Base-by-base conservation (phyloP, 1,284 basidiomycete species). In the Sphaerobolus stellatus region DNA sequence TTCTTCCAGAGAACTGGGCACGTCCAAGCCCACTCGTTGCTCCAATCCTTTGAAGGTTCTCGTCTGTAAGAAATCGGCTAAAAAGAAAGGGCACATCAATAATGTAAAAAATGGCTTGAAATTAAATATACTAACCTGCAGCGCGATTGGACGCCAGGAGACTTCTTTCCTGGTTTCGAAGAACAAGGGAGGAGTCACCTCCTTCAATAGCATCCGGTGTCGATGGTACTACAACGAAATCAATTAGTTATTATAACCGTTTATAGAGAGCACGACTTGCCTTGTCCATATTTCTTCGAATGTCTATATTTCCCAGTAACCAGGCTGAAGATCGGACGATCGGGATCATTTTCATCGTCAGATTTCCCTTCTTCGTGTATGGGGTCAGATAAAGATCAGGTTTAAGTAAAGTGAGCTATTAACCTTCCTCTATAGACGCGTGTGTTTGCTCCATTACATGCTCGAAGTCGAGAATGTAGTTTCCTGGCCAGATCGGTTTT, bases 11-110 rank as follows among this genome's bases (percentile, higher is more conserved):
- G 85, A 65, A 57, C 89, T 83, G 0, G 95, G 94, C 8, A 79
- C 81, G 64, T 96, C 92, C 67, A 90, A 74, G 0, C 93, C 94
- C 14, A 89, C 65, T 9, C 90, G 79, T 27, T 82, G 75, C 60
- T 98, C 95, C 11, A 99, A 75, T 0, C 96, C 97, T 53, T 81
- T 83, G 74, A 90, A 99, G 0, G 82, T 83, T 27, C 94, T 78
- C 24, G 73, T 71, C 45, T 84, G 80, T 8, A 93, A 69, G 66
- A 88, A 92, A 64, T 85, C 78, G 1, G 77, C 88, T 86, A 62
- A 34, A 43, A 48, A 24, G 20, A 52, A 47, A 18, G 50, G 34
- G 22, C 41, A n/a, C 28, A 30, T 27, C 18, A 33, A 13, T 30
- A 20, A 33, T 28, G 56, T n/a, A 50, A 13, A 30, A 57, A 52